Percentiles rank a stretch among this genome's conserved stretches.
phyloP scores from a whole-genome alignment of 106 monocot species.

The Platanthera guangdongensis region DNA sequence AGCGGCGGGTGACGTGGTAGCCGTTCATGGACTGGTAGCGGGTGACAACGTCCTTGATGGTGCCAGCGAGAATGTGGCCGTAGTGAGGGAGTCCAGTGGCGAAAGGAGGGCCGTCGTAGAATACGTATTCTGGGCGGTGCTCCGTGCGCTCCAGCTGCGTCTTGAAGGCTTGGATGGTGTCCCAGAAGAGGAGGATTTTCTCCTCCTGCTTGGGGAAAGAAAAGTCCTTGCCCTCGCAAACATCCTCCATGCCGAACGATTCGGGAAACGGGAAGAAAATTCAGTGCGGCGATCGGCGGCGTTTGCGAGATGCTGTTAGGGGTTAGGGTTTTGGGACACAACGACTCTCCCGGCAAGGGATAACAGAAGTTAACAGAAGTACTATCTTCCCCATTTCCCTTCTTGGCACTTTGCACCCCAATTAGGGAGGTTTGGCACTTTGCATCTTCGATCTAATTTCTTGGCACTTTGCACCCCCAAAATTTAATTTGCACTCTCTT shows the following conservation, averaged over 20 bases:
- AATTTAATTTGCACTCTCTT: too few species aligned
- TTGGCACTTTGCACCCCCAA: too few species aligned
- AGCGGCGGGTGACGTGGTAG: constrained; percentile 81
- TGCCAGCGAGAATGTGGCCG: constrained; percentile 96
- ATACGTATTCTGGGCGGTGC: constrained; percentile 72
- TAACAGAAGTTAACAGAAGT: too few species aligned
- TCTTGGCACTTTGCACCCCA: too few species aligned
- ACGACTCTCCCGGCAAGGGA: too few species aligned
- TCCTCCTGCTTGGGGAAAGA: constrained; percentile 75
- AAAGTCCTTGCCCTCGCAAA: constrained; percentile 90
- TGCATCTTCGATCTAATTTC: too few species aligned
- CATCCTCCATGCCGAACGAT: constrained; percentile 61
- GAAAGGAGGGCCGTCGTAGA: constrained; percentile 98
- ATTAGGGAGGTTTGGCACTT: too few species aligned
- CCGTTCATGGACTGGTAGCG: constrained; percentile 89
- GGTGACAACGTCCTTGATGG: constrained; percentile 99
- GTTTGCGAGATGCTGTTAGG: background rate
- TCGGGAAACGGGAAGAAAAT: background rate
- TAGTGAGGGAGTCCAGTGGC: constrained; percentile 93
- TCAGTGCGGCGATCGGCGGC: background rate
- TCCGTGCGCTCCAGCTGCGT: constrained; percentile 70
- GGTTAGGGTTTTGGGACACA: background rate
- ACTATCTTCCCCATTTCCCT: too few species aligned
- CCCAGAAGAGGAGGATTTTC: constrained; percentile 53
- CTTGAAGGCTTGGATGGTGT: constrained; percentile 63